Conservation (phyloP, 2,329 filamentous ascomycete genomes). For the Shiraia sp. region DNA sequence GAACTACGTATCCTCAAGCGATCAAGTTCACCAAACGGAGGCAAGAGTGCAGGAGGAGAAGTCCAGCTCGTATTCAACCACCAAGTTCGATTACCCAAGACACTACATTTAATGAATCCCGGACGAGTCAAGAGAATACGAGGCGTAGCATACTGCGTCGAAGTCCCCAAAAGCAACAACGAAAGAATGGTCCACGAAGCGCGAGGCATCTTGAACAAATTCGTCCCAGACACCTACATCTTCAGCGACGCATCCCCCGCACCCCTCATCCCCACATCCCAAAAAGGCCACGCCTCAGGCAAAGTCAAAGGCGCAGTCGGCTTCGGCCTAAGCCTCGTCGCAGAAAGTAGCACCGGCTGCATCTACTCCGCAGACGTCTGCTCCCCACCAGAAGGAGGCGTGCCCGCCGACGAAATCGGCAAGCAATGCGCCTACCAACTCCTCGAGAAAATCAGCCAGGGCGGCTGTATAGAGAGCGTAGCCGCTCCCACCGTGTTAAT, state of each 20-base stretch:
- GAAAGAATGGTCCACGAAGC: conserved; percentile 92
- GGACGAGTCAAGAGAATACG: conserved; percentile 86
- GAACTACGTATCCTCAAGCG: conserved; percentile 81
- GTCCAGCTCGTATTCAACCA: conserved; percentile 94
- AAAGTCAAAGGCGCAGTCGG: conserved; percentile 74
- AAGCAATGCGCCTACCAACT: conserved; percentile 86
- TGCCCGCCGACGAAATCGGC: conserved; percentile 88
- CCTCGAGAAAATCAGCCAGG: conserved; percentile 77
- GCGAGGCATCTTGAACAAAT: conserved; percentile 78
- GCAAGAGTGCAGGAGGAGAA: conserved; percentile 81
- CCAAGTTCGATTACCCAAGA: conserved; percentile 92
- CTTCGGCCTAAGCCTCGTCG: conserved; percentile 87
- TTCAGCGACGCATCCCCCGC: conserved; percentile 70
- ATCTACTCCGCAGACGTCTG: conserved; percentile 85
- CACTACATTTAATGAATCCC: conserved; percentile 81
- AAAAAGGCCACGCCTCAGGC: conserved; percentile 63
- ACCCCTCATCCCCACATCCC: conserved; percentile 67
- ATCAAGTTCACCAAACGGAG: conserved; percentile 69
- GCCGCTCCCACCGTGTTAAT: conserved; percentile 77
- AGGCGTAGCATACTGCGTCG: conserved; percentile 91
- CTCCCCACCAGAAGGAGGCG: conserved; percentile 74
- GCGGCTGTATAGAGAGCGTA: conserved; percentile 76
- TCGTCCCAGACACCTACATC: conserved; percentile 88
- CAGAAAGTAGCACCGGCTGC: conserved; percentile 85
- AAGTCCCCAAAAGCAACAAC: conserved; percentile 91